A percentile compares a stretch with the other conserved stretches of the same genome.
Conservation (phyloP, 1,284 basidiomycete species). For the Gymnopus androsaceus region DNA sequence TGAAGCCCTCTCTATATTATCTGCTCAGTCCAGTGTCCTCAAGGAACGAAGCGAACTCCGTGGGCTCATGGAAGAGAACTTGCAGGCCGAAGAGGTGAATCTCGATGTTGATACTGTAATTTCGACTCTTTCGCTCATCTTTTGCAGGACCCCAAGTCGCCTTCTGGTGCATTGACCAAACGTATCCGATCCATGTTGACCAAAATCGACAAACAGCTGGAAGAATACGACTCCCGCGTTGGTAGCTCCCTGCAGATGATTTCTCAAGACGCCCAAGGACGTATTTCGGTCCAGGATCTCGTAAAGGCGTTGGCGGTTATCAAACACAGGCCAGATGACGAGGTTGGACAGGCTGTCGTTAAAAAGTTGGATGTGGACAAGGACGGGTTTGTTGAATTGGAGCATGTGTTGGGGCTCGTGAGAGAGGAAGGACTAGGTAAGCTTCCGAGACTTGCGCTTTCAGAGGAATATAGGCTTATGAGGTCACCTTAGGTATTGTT, state of each 20-base stretch:
- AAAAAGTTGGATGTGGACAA: conserved; percentile 96
- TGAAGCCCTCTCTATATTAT: conserved; percentile 89
- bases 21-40: conserved; percentile 94
- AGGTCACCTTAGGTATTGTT: conserved; percentile 53
- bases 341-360: conserved; percentile 86
- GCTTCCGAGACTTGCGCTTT: conserved; percentile 25
- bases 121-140: conserved; percentile 6
- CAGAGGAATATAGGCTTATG: conserved; percentile 7
- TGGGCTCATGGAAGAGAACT: conserved; percentile 89
- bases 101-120: not conserved
- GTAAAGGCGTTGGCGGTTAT: conserved; percentile 91
- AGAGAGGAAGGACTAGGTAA: conserved; percentile 75
- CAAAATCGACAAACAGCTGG: conserved; percentile 92
- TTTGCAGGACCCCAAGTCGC: conserved; percentile 71
- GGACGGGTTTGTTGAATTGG: conserved; percentile 91
- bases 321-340: conserved; percentile 91
- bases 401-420: conserved; percentile 81
- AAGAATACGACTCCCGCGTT: conserved; percentile 90
- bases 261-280: conserved; percentile 87
- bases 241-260: conserved; percentile 94
- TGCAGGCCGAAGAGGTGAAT: conserved; percentile 79
- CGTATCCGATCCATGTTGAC: conserved; percentile 94
- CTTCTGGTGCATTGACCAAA: conserved; percentile 85
- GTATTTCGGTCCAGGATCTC: conserved; percentile 89
- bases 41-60: conserved; percentile 94